Base-by-base conservation (phyloP, 2,329 filamentous ascomycete species). In the Rugonectria rugulosa region DNA sequence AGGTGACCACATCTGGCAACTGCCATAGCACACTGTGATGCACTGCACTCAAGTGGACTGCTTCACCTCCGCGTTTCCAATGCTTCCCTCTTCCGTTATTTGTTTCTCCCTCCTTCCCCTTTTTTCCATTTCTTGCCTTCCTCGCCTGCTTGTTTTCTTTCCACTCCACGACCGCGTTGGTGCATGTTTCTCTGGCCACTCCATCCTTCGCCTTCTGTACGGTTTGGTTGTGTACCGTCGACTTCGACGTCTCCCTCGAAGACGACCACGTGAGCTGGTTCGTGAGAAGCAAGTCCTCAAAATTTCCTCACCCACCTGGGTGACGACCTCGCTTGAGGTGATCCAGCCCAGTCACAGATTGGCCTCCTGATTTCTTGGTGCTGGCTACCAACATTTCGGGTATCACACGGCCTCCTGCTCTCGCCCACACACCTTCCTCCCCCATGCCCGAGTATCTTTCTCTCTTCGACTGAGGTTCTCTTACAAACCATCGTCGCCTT, bases 61-160 rank as follows among this genome's bases (percentile, higher is more conserved):
- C 21, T n/a, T 24, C 37, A 40, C 15, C 15, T 24, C 19, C 12
- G 24, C 15, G 24, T 41, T 26, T 14, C 40, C n/a, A 37, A 27
- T 10, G 14, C 24, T 37, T 32, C 26, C 34, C 3, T 44, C 23
- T 19, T 14, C n/a, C 32, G 7, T 9, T 14, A 40, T 36, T 51
- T 34, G 26, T 26, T 46, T 40, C 14, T 42, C 32, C 47, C 53
- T 32, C 40, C 40, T 44, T 38, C 17, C 50, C 38, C 40, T 34
- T 51, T 26, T 20, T 17, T 29, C 27, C 12, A 21, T 26, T 50
- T 37, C 47, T 20, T 38, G 15, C 29, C 12, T 37, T n/a, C n/a
- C n/a, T n/a, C n/a, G n/a, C n/a, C n/a, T n/a, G n/a, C n/a, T n/a
- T n/a, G n/a, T n/a, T n/a, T n/a, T n/a, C n/a, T n/a, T n/a, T n/a